Base-by-base conservation (phyloP, 352 stramenopile genomes). In the Phytophthora ramorum region DNA sequence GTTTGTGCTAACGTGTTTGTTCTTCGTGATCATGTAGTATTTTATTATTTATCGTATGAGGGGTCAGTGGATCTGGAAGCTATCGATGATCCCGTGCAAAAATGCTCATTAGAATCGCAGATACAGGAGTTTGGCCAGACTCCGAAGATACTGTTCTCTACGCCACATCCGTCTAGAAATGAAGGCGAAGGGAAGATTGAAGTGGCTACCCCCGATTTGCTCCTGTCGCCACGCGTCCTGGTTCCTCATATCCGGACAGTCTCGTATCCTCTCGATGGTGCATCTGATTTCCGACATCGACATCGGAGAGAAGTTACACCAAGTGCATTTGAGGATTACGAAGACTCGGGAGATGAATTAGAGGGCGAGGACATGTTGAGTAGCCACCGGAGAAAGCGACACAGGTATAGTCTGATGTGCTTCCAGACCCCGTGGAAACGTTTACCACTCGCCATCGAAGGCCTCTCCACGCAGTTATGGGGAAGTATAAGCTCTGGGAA, bases 101-200 rank as follows among this genome's bases (percentile, higher is more conserved):
- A 95, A 60, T 90, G 93, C 54, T 98, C 96, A 7, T 91, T 98
- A 5, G 90, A 98, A 65, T 84, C 83, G 0, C 94, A 98, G 69
- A 98, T 98, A 52, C 89, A 97, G 66, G 89, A 98, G 54, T 98
- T 98, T 67, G 92, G 92, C 0, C 92, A 98, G 63, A 98, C 91
- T 4, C 92, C 92, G 13, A 95, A 83, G 58, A 63, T 86, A 17
- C 60, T 96, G 2, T 96, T 96, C 57, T 78, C 75, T 22, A 87
- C 78, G 28, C 72, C 85, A 3, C 89, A 96, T 60, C 89, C 89
- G 14, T 77, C 66, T 34, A 66, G 79, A 51, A 84, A 75, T 34
- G 78, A 81, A 17, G 60, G 70, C 13, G 72, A 83, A 66, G 79
- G 77, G 20, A 72, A 58, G 19, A 76, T 90, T 45, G 37, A 86